Base-by-base conservation (phyloP, 2,329 filamentous ascomycete species). In the Paecilomyces niveus region DNA sequence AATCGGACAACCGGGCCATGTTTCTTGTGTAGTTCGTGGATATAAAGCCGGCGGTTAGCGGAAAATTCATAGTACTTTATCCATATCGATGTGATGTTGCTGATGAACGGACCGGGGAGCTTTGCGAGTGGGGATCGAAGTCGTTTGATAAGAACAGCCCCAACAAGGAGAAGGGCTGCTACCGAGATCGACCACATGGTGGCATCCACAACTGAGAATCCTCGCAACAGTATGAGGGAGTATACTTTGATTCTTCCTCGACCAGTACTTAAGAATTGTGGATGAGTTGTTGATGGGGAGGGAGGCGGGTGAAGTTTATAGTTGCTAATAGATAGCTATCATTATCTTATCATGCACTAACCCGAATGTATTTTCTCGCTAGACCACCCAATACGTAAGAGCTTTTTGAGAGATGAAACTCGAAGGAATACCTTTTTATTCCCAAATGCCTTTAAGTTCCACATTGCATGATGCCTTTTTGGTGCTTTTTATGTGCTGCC, bases 61-160 rank as follows among this genome's bases (percentile, higher is more conserved):
- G 61, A 64, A 35, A 72, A 71, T 24, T 72, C 70, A 35, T 72
- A 65, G 35, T 68, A 71, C 33, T 71, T 71, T 49, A 72, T 58
- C 54, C 64, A 64, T 10, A 68, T 18, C 31, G 68, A 64, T 2
- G 70, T 73, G 50, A 68, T 61, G 1, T 55, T 61, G 18, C 69
- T 69, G 52, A 67, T 67, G 65, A 66, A 69, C 1, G 69, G 69
- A 0, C 70, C 70, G 8, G 70, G 69, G 6, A 72, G 15, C 15
- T 65, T 57, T 26, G 58, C 31, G 26, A 52, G 21, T 13, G 50
- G 50, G 26, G 50, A 52, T 24, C 50, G 50, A 52, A 52, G 22
- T 21, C 50, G 10, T 29, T 26, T 52, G 50, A 52, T 26, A 15
- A 52, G 22, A n/a, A 52, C 13, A n/a, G 22, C 21, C 15, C 6